Conservation (phyloP, 2,329 filamentous ascomycete genomes). For the Xenoacremonium recifei region DNA sequence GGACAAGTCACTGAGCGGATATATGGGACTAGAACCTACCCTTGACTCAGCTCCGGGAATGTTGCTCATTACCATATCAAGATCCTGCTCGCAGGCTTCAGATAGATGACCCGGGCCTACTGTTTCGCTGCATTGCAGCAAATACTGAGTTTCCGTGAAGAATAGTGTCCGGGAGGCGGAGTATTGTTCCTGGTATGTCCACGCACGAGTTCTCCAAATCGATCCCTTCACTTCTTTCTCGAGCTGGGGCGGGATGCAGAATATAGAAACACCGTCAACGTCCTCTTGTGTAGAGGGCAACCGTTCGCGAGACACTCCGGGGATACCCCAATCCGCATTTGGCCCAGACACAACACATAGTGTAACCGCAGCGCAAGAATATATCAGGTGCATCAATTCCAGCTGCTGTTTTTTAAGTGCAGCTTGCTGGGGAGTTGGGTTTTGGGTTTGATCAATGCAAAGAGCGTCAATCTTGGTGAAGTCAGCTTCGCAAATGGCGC, state of each 20-base stretch:
- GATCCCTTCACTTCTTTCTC: neutral
- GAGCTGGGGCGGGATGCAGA: neutral
- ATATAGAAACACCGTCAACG: neutral
- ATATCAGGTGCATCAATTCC: constrained; percentile 6
- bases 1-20: too few relatives aligned
- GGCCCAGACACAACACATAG: neutral
- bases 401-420: neutral
- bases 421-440: constrained; percentile 1
- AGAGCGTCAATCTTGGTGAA: constrained; percentile 2
- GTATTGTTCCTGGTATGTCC: constrained; percentile 6
- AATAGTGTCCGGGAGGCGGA: neutral
- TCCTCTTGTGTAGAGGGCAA: neutral
- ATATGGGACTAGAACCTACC: too few relatives aligned
- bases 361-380: constrained; percentile 2
- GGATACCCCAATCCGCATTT: neutral
- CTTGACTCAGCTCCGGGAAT: too few relatives aligned
- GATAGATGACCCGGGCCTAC: neutral
- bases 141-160: constrained; percentile 1
- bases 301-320: neutral
- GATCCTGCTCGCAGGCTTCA: neutral
- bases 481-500: neutral
- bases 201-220: constrained; percentile 2
- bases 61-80: too few relatives aligned
- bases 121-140: constrained; percentile 2
- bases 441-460: constrained; percentile 2